phyloP scores from a whole-genome alignment of 2,329 filamentous ascomycete species.

The Alternaria sp. region DNA sequence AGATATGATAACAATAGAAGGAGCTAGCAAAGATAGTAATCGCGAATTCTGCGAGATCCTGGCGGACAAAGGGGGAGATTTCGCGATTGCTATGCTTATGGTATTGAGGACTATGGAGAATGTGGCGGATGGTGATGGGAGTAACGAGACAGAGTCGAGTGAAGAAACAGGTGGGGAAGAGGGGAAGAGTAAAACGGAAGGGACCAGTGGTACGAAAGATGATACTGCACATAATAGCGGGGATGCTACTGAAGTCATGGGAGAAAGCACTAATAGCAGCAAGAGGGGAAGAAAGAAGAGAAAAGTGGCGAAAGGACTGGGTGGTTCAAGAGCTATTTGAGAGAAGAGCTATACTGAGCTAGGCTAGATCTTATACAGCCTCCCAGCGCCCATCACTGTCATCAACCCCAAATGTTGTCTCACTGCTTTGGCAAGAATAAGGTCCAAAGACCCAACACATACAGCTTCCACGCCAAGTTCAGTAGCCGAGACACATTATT shows the following conservation, averaged over 20 bases:
- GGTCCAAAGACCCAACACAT: background rate
- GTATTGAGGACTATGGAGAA: background rate
- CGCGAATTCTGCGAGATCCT: background rate
- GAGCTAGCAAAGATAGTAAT: background rate
- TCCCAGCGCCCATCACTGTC: background rate
- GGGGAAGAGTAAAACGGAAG: background rate
- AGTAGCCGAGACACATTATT: background rate
- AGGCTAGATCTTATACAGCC: background rate
- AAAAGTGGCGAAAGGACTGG: background rate
- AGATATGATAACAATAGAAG: background rate
- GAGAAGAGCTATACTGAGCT: background rate
- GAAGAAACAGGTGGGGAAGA: background rate
- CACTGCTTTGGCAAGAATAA: background rate
- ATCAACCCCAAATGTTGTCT: background rate
- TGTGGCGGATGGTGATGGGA: background rate
- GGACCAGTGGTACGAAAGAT: background rate
- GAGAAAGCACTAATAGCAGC: background rate
- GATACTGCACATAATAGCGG: background rate
- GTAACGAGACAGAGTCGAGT: background rate
- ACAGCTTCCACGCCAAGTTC: background rate
- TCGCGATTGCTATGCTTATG: background rate
- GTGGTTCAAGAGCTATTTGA: background rate
- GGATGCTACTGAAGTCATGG: background rate
- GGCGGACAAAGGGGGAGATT: background rate
- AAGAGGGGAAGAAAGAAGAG: background rate